Conservation (phyloP, 139 green algal species). For the Zygnema circumcarinatum region DNA sequence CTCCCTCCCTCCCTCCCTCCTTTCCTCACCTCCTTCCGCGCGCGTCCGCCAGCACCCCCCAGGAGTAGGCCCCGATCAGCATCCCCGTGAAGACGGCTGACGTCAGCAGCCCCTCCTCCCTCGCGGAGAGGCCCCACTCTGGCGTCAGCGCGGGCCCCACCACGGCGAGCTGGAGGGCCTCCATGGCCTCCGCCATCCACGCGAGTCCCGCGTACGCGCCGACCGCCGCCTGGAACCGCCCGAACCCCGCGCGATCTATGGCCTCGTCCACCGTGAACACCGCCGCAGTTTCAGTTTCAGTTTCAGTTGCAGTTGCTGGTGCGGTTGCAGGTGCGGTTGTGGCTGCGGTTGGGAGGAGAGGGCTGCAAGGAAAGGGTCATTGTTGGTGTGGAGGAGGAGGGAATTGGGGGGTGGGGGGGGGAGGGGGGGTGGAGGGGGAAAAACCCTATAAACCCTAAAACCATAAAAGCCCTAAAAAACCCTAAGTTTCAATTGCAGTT, state of each 20-base stretch:
- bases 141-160: conserved; percentile 74
- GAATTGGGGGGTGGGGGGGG: too few species aligned
- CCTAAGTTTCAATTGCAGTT: too few species aligned
- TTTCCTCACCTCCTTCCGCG: conserved; percentile 60
- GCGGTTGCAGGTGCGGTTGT: neutral
- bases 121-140: conserved; percentile 69
- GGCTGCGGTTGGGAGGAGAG: too few species aligned
- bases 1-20: neutral
- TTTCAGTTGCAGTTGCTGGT: conserved; percentile 14
- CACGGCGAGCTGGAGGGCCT: conserved; percentile 86
- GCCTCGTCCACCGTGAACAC: conserved; percentile 58
- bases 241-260: conserved; percentile 69
- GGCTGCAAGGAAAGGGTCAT: too few species aligned
- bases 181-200: conserved; percentile 84
- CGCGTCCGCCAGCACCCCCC: conserved; percentile 71
- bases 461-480: too few species aligned
- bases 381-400: too few species aligned
- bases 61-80: conserved; percentile 74
- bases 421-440: too few species aligned
- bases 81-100: conserved; percentile 72
- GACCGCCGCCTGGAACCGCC: conserved; percentile 71
- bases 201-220: conserved; percentile 74
- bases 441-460: too few species aligned
- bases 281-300: neutral
- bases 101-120: conserved; percentile 70